Evolutionary conservation across 2,329 filamentous ascomycete genomes (phyloP).

Genomic region (Aspergillus uvarum): DNA sequence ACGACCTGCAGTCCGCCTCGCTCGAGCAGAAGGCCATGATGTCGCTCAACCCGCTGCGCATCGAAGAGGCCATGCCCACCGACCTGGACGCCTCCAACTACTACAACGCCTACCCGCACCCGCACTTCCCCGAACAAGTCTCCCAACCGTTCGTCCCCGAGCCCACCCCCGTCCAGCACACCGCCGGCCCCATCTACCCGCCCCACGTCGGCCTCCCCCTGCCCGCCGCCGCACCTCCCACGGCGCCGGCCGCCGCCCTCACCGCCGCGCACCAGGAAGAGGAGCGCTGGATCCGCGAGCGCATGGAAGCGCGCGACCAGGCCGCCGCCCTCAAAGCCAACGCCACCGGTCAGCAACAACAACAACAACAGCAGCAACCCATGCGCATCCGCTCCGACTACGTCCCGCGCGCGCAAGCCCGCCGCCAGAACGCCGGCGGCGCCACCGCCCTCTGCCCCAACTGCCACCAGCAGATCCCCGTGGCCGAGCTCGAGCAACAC

Average conservation of each 20-base stretch:
- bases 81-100: constrained; percentile 61
- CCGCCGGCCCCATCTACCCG: constrained; percentile 31
- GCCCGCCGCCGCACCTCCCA: constrained; percentile 27
- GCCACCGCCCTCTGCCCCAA: constrained; percentile 75
- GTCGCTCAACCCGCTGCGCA: constrained; percentile 76
- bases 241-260: background rate
- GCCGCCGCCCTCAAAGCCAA: constrained; percentile 78
- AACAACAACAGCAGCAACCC: constrained; percentile 42
- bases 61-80: constrained; percentile 92
- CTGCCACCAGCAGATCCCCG: constrained; percentile 85
- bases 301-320: constrained; percentile 54
- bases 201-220: constrained; percentile 30
- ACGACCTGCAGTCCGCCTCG: constrained; percentile 89
- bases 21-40: constrained; percentile 92
- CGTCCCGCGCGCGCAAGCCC: constrained; percentile 76
- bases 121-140: constrained; percentile 38
- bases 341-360: constrained; percentile 54
- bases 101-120: constrained; percentile 50
- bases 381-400: constrained; percentile 96
- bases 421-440: constrained; percentile 66
- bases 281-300: constrained; percentile 62
- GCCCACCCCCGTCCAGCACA: background rate
- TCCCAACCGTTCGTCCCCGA: constrained; percentile 29
- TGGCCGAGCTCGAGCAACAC: constrained; percentile 84
- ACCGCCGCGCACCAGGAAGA: constrained; percentile 53